Evolutionary conservation across 805 yeast genomes (phyloP).

Genomic region (Gaillardinia entomophila): DNA sequence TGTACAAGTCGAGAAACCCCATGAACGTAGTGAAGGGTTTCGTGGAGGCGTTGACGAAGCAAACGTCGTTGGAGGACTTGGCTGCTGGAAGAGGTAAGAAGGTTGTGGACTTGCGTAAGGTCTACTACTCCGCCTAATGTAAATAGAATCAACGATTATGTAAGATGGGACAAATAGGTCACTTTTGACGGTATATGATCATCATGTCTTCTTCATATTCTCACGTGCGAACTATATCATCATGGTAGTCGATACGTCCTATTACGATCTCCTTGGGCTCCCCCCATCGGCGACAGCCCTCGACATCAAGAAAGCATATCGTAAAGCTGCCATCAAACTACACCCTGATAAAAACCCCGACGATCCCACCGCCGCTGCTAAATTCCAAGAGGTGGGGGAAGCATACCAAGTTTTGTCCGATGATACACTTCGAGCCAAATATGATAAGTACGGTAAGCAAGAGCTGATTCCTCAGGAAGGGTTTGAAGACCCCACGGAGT

Average conservation of each 20-base stretch:
- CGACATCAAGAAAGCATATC: conserved; percentile 40
- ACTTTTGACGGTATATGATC: too few species aligned
- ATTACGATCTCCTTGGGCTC: conserved; percentile 34
- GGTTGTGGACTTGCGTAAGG: conserved; percentile 85
- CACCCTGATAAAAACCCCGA: conserved; percentile 45
- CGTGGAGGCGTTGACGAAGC: conserved; percentile 77
- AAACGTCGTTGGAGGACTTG: conserved; percentile 77
- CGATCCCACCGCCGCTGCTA: conserved; percentile 39
- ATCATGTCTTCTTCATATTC: too few species aligned
- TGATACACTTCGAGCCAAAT: conserved; percentile 54
- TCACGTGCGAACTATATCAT: too few species aligned
- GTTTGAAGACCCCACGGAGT: conserved; percentile 61
- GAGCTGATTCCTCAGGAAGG: conserved; percentile 67
- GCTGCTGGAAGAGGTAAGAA: conserved; percentile 93
- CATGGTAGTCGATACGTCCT: conserved; percentile 44
- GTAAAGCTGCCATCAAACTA: conserved; percentile 38
- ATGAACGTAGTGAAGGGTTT: conserved; percentile 93
- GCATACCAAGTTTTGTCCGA: conserved; percentile 78
- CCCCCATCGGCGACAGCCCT: conserved; percentile 32
- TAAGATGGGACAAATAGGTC: too few species aligned
- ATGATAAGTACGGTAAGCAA: conserved; percentile 73
- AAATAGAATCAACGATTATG: neutral
- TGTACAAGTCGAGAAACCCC: conserved; percentile 86
- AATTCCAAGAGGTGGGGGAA: conserved; percentile 48
- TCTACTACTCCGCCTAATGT: conserved; percentile 61